Evolutionary conservation across 768 basidiomycete genomes (phyloP).

Genomic region (Clitopilus passeckerianus): DNA sequence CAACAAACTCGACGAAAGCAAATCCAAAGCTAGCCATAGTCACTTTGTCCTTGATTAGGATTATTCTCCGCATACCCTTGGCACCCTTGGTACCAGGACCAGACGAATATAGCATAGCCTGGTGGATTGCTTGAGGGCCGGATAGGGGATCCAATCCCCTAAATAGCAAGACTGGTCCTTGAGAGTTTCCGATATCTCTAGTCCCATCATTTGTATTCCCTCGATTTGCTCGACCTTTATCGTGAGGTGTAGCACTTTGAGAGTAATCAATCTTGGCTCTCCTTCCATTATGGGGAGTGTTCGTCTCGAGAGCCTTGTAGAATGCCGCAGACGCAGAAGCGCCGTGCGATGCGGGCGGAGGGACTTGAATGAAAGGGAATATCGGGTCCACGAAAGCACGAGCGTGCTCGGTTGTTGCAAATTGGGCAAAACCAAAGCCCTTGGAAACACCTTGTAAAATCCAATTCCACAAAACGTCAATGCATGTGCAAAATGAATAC

Average conservation of each 20-base stretch:
- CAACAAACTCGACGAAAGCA: slow-evolving; percentile 89
- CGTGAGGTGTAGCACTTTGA: slow-evolving; percentile 72
- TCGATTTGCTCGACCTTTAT: slow-evolving; percentile 52
- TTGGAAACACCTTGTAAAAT: slow-evolving; percentile 85
- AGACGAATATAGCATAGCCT: slow-evolving; percentile 78
- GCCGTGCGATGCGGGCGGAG: slow-evolving; percentile 86
- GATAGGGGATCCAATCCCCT: slow-evolving; percentile 88
- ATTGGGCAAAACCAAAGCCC: slow-evolving; percentile 97
- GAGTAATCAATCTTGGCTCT: slow-evolving; percentile 96
- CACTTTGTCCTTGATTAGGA: slow-evolving; percentile 85
- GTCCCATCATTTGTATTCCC: slow-evolving; percentile 88
- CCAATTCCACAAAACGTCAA: slow-evolving; percentile 69
- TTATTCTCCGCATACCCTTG: slow-evolving; percentile 82
- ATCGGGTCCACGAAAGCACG: slow-evolving; percentile 86
- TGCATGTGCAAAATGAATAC: slow-evolving; percentile 64
- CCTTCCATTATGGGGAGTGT: slow-evolving; percentile 69
- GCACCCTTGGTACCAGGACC: slow-evolving; percentile 76
- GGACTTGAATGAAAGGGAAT: slow-evolving; percentile 89
- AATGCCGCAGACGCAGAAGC: slow-evolving; percentile 69
- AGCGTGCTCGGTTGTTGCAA: slow-evolving; percentile 80
- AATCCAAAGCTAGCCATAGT: slow-evolving; percentile 91
- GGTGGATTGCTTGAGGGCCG: slow-evolving; percentile 81
- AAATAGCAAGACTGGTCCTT: slow-evolving; percentile 79
- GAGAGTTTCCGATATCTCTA: slow-evolving; percentile 88
- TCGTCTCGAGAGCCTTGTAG: slow-evolving; percentile 71